phyloP scores from a whole-genome alignment of 164 flowering plant genomes.

The Umbellularia californica region DNA sequence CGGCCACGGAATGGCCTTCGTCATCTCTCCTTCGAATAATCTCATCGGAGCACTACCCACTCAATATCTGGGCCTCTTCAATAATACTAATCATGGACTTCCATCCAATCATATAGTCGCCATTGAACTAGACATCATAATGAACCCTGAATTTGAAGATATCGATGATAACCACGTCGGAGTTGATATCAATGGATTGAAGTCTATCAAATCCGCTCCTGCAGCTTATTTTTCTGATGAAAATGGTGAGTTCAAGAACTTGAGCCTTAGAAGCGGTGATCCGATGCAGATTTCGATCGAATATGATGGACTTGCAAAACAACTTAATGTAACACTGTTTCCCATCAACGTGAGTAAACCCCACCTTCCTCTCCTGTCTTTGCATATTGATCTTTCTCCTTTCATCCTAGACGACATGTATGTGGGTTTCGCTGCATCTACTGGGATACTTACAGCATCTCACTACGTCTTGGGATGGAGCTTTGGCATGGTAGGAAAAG shows the following conservation, averaged over 20 bases:
- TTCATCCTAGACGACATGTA: neutral
- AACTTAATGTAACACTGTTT: neutral
- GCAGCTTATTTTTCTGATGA: neutral
- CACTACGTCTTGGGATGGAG: neutral
- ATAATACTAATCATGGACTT: neutral
- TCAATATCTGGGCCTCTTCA: constrained; percentile 7
- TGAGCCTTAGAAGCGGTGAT: neutral
- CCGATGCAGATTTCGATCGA: constrained; percentile 1
- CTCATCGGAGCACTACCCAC: neutral
- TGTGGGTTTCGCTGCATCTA: constrained; percentile 4
- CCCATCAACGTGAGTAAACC: neutral
- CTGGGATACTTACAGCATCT: neutral
- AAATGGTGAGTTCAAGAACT: neutral
- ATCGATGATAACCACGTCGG: too few species aligned
- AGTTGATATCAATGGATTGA: neutral
- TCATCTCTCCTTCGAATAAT: neutral
- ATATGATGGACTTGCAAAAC: neutral
- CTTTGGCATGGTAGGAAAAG: neutral
- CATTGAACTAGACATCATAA: neutral
- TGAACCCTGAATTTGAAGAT: neutral
- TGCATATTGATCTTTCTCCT: neutral
- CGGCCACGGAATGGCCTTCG: constrained; percentile 6
- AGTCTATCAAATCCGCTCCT: neutral
- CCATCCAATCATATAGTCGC: constrained; percentile 6
- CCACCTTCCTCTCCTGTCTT: neutral